A percentile compares a stretch with the other conserved stretches of the same genome.
Conservation (phyloP, 1,139 yeast species). For the Geotrichum australiense region DNA sequence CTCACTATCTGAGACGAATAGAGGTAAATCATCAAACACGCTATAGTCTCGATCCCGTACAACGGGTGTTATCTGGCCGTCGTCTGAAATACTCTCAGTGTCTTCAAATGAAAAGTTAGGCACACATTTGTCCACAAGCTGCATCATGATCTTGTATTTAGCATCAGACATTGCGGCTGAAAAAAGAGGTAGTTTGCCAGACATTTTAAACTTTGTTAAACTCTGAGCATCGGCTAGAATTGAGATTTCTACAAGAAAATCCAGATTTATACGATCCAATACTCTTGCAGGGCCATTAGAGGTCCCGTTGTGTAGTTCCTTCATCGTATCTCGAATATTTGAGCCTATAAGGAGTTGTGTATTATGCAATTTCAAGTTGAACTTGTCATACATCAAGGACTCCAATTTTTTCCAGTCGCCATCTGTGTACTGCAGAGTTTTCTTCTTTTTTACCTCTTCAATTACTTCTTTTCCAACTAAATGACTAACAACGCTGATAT, state of each 20-base stretch:
- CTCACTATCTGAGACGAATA: conserved; percentile 2
- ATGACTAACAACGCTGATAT: conserved; percentile 75
- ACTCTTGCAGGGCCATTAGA: conserved; percentile 44
- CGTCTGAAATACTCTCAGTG: conserved; percentile 22
- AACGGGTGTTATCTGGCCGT: conserved; percentile 1
- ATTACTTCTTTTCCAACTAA: conserved; percentile 66
- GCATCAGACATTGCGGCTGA: conserved; percentile 73
- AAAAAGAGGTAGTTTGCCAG: conserved; percentile 76
- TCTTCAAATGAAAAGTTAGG: conserved; percentile 48
- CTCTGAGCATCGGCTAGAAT: conserved; percentile 75
- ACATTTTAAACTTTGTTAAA: conserved; percentile 63
- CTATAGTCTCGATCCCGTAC: conserved; percentile 7
- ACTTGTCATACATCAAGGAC: conserved; percentile 83
- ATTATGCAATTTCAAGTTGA: conserved; percentile 67
- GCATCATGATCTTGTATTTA: conserved; percentile 84
- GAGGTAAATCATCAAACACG: conserved; percentile 2
- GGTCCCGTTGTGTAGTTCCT: conserved; percentile 33
- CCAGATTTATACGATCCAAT: conserved; percentile 68
- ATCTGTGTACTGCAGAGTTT: conserved; percentile 56
- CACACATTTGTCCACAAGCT: conserved; percentile 59
- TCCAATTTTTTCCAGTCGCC: conserved; percentile 68
- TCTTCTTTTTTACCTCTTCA: conserved; percentile 62
- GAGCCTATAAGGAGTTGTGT: conserved; percentile 89
- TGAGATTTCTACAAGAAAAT: conserved; percentile 68
- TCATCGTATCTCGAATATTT: conserved; percentile 65